phyloP scores from a whole-genome alignment of 257 asterid genomes.

The Nicotiana noctiflora region DNA sequence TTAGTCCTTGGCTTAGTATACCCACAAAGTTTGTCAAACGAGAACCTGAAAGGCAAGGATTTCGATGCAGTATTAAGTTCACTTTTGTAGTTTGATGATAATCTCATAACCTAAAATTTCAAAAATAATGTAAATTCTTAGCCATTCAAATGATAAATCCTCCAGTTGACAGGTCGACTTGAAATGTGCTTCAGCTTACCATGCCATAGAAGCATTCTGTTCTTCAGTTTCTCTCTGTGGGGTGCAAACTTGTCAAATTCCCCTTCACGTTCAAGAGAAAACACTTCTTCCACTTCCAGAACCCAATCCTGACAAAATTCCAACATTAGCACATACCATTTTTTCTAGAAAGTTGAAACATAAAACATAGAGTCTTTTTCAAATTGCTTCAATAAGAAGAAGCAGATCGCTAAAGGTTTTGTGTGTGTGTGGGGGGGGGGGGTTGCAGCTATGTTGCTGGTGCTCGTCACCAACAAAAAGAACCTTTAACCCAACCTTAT shows the following conservation, averaged over 20 bases:
- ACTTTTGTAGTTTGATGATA: not conserved
- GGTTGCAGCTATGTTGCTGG: not conserved
- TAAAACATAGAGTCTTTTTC: not conserved
- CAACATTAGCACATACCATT: not conserved
- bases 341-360: not conserved
- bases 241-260: conserved; percentile 78
- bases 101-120: conserved; percentile 3
- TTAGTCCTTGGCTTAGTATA: conserved; percentile 91
- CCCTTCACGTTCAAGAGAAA: conserved; percentile 78
- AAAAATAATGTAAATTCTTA: not conserved
- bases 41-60: conserved; percentile 52
- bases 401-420: not conserved
- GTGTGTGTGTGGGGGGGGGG: no score
- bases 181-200: conserved; percentile 43
- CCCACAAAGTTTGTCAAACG: conserved; percentile 92
- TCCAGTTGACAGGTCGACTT: conserved; percentile 2
- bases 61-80: not conserved
- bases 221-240: conserved; percentile 61
- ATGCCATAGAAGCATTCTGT: conserved; percentile 97
- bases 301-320: conserved; percentile 64
- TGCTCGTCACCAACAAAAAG: not conserved
- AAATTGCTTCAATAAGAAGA: not conserved
- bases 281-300: conserved; percentile 91
- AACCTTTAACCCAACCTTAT: conserved; percentile 47
- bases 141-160: not conserved